Evolutionary conservation across 2,329 filamentous ascomycete genomes (phyloP).

Genomic region (Uncinocarpus reesii): DNA sequence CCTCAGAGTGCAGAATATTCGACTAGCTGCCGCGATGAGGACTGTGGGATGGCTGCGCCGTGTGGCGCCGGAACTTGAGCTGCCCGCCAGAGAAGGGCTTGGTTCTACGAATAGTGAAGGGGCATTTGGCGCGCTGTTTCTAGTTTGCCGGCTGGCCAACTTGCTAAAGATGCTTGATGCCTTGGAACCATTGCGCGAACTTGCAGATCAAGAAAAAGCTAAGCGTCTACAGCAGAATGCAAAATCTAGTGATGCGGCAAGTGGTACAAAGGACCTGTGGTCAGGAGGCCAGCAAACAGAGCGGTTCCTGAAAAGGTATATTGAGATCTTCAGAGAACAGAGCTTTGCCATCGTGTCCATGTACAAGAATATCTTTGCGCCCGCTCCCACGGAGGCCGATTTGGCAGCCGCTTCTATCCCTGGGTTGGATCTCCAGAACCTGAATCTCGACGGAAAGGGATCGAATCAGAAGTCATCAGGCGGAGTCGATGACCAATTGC

Average conservation of each 20-base stretch:
- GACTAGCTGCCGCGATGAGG: conserved; percentile 79
- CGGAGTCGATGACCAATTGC: conserved; percentile 23
- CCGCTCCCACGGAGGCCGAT: conserved; percentile 37
- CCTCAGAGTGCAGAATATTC: conserved; percentile 66
- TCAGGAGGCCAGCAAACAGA: conserved; percentile 77
- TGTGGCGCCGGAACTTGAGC: conserved; percentile 68
- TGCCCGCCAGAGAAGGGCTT: conserved; percentile 23
- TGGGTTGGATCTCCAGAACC: conserved; percentile 21
- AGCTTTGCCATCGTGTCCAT: conserved; percentile 92
- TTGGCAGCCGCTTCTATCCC: conserved; percentile 21
- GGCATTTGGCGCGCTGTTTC: conserved; percentile 69
- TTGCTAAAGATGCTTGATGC: conserved; percentile 71
- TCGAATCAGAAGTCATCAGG: not conserved
- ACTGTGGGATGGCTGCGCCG: conserved; percentile 85
- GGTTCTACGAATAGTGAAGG: conserved; percentile 44
- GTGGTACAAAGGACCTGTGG: conserved; percentile 23
- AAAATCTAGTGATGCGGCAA: conserved; percentile 18
- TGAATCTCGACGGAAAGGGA: not conserved
- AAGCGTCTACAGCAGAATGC: conserved; percentile 31
- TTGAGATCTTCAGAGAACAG: conserved; percentile 95
- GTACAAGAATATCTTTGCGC: conserved; percentile 79
- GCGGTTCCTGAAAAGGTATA: conserved; percentile 84
- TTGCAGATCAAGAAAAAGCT: conserved; percentile 74
- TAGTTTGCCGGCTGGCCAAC: conserved; percentile 74
- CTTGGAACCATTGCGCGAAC: conserved; percentile 69